phyloP scores from a whole-genome alignment of 2,329 filamentous ascomycete genomes.

The Fusarium setosum region DNA sequence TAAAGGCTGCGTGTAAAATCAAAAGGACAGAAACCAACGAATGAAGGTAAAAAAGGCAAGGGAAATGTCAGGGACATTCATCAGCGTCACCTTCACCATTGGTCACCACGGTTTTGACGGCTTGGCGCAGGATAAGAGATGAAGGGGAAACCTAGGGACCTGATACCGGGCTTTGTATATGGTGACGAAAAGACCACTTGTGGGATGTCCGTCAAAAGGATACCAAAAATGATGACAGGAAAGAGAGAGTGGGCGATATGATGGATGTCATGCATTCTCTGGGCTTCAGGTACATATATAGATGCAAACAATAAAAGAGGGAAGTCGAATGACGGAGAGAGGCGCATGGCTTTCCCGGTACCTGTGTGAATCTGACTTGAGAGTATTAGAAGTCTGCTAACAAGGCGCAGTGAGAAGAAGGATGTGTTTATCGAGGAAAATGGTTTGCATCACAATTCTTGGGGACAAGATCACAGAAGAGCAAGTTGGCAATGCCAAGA shows the following conservation, averaged over 20 bases:
- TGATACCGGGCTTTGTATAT: conserved; percentile 32
- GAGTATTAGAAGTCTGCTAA: neutral
- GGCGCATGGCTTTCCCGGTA: neutral
- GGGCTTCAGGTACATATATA: conserved; percentile 34
- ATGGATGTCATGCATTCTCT: conserved; percentile 33
- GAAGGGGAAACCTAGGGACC: conserved; percentile 4
- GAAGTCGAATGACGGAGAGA: conserved; percentile 21
- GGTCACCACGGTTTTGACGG: conserved; percentile 23
- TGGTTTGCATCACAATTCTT: neutral
- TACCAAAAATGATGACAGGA: conserved; percentile 21
- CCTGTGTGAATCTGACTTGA: neutral
- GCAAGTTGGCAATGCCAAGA: neutral
- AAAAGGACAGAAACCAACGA: conserved; percentile 11
- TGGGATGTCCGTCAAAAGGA: conserved; percentile 19
- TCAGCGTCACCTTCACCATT: conserved; percentile 19
- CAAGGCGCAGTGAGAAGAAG: neutral
- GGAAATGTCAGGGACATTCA: conserved; percentile 24
- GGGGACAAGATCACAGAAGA: neutral
- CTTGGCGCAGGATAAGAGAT: conserved; percentile 12
- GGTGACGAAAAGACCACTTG: conserved; percentile 30
- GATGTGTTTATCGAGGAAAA: neutral
- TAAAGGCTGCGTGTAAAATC: conserved; percentile 7
- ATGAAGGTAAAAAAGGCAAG: conserved; percentile 23
- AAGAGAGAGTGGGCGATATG: conserved; percentile 31
- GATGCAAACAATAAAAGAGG: conserved; percentile 30